Percentiles rank a stretch among this genome's conserved stretches.
Evolutionary conservation across 768 basidiomycete species (phyloP).

Genomic region (Suillus subalutaceus): DNA sequence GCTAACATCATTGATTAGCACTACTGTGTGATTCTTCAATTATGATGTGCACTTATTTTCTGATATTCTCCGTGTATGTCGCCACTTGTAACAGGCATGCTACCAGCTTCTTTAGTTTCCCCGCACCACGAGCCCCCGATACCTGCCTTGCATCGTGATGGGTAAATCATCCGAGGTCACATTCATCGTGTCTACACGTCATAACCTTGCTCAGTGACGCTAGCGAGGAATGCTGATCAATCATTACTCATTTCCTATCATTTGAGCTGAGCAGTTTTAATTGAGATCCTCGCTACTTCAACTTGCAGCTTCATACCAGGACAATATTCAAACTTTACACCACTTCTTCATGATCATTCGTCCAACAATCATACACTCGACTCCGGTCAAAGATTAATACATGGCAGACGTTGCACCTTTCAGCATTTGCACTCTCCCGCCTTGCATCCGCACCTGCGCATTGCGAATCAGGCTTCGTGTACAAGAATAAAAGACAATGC

Average conservation of each 20-base stretch:
- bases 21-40: neutral
- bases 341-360: neutral
- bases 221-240: neutral
- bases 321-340: neutral
- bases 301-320: neutral
- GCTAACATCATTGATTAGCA: constrained; percentile 6
- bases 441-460: neutral
- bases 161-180: neutral
- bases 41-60: neutral
- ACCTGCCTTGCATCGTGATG: neutral
- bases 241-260: neutral
- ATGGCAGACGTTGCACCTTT: neutral
- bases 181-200: neutral
- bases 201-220: neutral
- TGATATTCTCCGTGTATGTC: neutral
- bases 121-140: neutral
- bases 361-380: neutral
- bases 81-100: neutral
- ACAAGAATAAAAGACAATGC: neutral
- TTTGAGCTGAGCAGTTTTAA: neutral
- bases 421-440: neutral
- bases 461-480: neutral
- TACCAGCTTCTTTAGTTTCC: neutral
- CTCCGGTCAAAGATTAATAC: neutral
- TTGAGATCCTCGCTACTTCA: neutral